Evolutionary conservation across 225 moss, liverwort and hornwort genomes (phyloP), one percentile per base, ranked within the genome.

Genomic region (Pseudisothecium myosuroides): DNA sequence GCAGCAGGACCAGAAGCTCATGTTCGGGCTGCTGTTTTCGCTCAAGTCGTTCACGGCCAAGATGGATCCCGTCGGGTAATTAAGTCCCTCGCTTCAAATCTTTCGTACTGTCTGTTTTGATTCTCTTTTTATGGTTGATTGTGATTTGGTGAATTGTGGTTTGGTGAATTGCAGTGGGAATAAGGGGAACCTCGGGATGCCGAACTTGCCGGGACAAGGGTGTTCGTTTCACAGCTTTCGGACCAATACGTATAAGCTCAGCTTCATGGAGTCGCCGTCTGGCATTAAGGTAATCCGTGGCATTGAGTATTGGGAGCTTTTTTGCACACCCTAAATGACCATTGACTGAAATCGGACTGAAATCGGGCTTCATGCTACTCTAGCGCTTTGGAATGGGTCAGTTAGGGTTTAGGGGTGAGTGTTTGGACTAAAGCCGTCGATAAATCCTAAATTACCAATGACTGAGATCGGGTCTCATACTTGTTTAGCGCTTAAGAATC

Each of bases 1-100:
- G 85, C 97, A 99, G 90, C 96, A 99, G 92, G 98, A 97, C 88
- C 97, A 99, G 92, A 99, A 99, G 92, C 97, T 97, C 88, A 97
- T 99, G 96, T 97, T 99, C 27, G 98, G 98, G 63, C 92, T 99
- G 45, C 95, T 99, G 80, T 99, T 97, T 88, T 98, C 97, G 39
- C 96, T 98, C 87, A 97, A 97, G 87, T 96, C 96, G 49, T 97
- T 97, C 94, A 96, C 98, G 54, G 95, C 96, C 83, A 97, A 99
- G 84, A 99, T 99, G 98, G 98, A 99, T 89, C 97, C 97, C 72
- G 89, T 99, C 43, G 95, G 96, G 91, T 92, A 23, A n/a, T n/a
- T n/a, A n/a, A 28, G 84, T 52, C 29, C 58, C 49, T 18, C 14
- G 68, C 91, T 89, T 50, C 10, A 16, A 63, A 24, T 45, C 34